These are phyloP conservation scores for Stramenopiles sp. DNA, from an alignment of 352 stramenopile species.

Conservation along the genomic window DNA sequence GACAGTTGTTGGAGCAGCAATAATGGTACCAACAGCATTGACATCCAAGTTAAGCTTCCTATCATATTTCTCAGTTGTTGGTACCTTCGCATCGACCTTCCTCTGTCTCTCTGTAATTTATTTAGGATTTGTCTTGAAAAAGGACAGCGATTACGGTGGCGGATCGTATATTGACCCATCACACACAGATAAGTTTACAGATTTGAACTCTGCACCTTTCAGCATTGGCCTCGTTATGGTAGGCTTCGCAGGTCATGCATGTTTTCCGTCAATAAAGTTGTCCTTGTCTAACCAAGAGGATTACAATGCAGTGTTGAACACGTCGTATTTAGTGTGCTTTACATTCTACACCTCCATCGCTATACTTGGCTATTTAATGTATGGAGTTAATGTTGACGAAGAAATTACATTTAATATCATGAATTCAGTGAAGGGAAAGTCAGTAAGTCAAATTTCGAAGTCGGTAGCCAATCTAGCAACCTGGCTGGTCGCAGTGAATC, in stretches of 20 bases:
- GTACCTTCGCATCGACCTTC: constrained; percentile 53
- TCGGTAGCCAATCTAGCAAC: constrained; percentile 40
- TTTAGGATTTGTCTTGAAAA: constrained; percentile 27
- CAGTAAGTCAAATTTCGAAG: constrained; percentile 17
- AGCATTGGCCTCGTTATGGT: constrained; percentile 59
- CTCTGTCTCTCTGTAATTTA: constrained; percentile 49
- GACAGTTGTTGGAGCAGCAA: constrained; percentile 40
- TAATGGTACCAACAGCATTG: constrained; percentile 52
- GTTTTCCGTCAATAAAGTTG: constrained; percentile 65
- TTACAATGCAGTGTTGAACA: constrained; percentile 43
- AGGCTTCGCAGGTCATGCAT: constrained; percentile 54
- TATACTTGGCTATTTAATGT: constrained; percentile 54
- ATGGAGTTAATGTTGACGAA: constrained; percentile 45
- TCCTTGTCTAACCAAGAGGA: constrained; percentile 40
- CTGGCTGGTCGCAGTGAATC: constrained; percentile 56
- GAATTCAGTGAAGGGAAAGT: constrained; percentile 23
- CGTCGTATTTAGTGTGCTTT: constrained; percentile 45
- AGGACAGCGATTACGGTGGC: background rate
- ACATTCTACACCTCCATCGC: constrained; percentile 48
- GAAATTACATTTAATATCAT: constrained; percentile 26
- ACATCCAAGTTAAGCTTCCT: constrained; percentile 51
- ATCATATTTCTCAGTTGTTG: constrained; percentile 54
- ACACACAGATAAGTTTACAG: background rate
- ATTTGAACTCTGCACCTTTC: constrained; percentile 36
- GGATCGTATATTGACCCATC: constrained; percentile 3